Base-by-base conservation (phyloP, 257 asterid species). In the Jasminum sambac region DNA sequence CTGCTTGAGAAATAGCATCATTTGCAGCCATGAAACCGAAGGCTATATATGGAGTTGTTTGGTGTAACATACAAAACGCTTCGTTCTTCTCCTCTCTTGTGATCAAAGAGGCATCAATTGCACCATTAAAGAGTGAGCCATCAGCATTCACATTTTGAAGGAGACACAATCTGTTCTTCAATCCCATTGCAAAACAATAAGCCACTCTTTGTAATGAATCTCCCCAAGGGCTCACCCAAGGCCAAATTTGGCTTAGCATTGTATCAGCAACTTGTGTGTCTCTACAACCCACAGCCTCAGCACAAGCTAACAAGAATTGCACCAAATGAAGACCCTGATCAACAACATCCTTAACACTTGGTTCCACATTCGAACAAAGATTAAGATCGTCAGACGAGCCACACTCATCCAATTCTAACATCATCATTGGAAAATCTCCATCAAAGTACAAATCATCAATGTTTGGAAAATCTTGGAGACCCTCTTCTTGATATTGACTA, bases 261-360 rank as follows among this genome's bases (percentile, higher is more conserved):
- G 90, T 72, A 40, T 75, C 57, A 16, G 89, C 87, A 9, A 88
- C 83, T 0, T 21, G 78, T 8, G 77, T 65, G 57, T 88, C 95
- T 77, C 90, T 77, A 19, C 89, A 85, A 12, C 90, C 88, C 25
- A 88, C 79, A 2, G 89, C 94, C 83, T 88, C 90, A 0, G 94
- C 94, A 39, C 90, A 88, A 63, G 83, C 88, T 46, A 88, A 73
- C 21, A 88, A 72, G 19, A 82, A 46, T 69, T 88, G 95, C 71
- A 88, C 90, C 50, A 88, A 68, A n/a, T 85, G 78, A 1, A 88
- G 86, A 60, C 90, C 94, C n/a, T 75, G 78, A 68, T 83, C 84
- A 6, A 80, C 85, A 21, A 24, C 40, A n/a, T 72, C 66, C 48
- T 75, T 69, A 8, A 3, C 71, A 61, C 52, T 61, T n/a, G 55